These are phyloP conservation scores for Neofusicoccum sp. DNA, from an alignment of 2,329 filamentous ascomycete species.

Conservation along the genomic window DNA sequence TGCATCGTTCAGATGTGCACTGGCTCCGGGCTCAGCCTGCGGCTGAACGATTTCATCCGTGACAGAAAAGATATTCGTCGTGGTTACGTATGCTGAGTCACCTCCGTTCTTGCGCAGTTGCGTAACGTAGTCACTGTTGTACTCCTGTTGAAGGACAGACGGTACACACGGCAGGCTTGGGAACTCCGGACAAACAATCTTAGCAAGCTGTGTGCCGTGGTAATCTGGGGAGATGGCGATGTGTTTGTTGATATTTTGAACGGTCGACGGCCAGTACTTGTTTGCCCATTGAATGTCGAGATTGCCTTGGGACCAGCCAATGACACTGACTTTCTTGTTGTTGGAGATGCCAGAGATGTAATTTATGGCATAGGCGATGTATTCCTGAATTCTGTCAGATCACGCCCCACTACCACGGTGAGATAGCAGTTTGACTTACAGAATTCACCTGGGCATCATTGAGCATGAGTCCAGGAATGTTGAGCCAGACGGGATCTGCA, in stretches of 20 bases:
- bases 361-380: slow-evolving; percentile 58
- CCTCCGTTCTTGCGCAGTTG: slow-evolving; percentile 46
- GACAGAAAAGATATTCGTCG: slow-evolving; percentile 53
- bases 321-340: slow-evolving; percentile 42
- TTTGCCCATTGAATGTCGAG: slow-evolving; percentile 57
- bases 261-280: slow-evolving; percentile 57
- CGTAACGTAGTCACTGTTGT: slow-evolving; percentile 44
- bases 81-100: slow-evolving; percentile 55
- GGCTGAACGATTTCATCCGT: slow-evolving; percentile 55
- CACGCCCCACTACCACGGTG: too few species aligned
- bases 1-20: slow-evolving; percentile 44
- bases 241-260: slow-evolving; percentile 46
- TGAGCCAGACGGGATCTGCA: slow-evolving; percentile 57
- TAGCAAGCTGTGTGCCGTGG: slow-evolving; percentile 46
- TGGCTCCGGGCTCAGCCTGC: slow-evolving; percentile 47
- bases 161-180: slow-evolving; percentile 34
- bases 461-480: slow-evolving; percentile 50
- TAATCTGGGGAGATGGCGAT: slow-evolving; percentile 56
- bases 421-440: neutral
- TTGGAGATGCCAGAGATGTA: slow-evolving; percentile 48
- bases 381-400: slow-evolving; percentile 37
- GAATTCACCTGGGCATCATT: slow-evolving; percentile 52
- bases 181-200: slow-evolving; percentile 22
- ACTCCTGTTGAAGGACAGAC: slow-evolving; percentile 49
- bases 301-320: slow-evolving; percentile 56